Base-by-base conservation (phyloP, 2,329 filamentous ascomycete genomes). In the Scedosporium minutisporum region DNA sequence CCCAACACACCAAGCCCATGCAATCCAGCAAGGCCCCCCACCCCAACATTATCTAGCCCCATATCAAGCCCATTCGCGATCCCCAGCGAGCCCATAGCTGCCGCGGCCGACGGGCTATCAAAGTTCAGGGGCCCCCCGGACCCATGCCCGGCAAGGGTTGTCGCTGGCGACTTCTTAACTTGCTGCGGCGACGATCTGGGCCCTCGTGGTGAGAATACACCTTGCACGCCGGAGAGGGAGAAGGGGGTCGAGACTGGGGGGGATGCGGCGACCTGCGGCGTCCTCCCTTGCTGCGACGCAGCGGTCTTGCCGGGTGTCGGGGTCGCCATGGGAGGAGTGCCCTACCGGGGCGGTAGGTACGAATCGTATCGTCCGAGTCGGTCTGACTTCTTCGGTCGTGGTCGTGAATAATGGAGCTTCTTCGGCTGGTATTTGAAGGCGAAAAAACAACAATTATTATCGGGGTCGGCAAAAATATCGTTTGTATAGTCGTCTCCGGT, bases 241-340 rank as follows among this genome's bases (percentile, higher is more conserved):
- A 87, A 87, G 14, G 85, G 85, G 1, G 85, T 88, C 42, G 85
- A 87, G 25, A 86, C 85, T n/a, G 85, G 84, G 14, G 86, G 86
- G 5, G 85, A 87, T 3, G 82, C 83, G 4, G 76, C 82, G 2
- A 81, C 71, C 66, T 83, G 81, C 18, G 79, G 76, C 9, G 77
- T 78, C 44, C 75, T 73, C 29, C 75, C 75, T 66, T 77, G 76
- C 67, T 77, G 75, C 41, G 75, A 76, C 29, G 71, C 67, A 60
- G 65, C 73, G 65, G 78, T 76, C 71, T 81, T 82, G 71, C 78
- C 79, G 9, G 79, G 73, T 6, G 79, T 82, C 9, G 80, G 79
- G 0, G 80, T 82, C 29, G 80, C 73, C 80, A 82, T 82, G 60
- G 53, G 58, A 41, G 60, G 18, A 14, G 6, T 55, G 51, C 51